These are phyloP conservation scores for Ceratocystis cacaofunesta DNA, from an alignment of 2,329 filamentous ascomycete genomes.

Conservation along the genomic window DNA sequence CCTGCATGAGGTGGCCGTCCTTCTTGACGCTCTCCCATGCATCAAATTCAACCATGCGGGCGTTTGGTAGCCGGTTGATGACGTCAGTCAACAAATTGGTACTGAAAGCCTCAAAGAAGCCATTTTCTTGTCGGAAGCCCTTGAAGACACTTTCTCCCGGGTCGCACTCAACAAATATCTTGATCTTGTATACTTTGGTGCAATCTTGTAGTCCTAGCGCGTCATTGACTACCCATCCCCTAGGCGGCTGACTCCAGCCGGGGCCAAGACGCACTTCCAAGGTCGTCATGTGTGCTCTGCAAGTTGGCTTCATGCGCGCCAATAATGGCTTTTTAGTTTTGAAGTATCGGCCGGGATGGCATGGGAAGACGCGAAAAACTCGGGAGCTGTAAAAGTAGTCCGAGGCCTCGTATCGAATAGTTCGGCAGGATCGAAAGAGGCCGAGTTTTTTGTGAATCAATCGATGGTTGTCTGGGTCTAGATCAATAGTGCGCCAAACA, in stretches of 20 bases:
- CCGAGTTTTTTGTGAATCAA: slow-evolving; percentile 43
- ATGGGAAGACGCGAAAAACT: slow-evolving; percentile 52
- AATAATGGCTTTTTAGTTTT: slow-evolving; percentile 60
- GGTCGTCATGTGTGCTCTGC: slow-evolving; percentile 44
- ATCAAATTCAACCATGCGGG: slow-evolving; percentile 52
- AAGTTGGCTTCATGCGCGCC: slow-evolving; percentile 45
- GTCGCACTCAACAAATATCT: slow-evolving; percentile 58
- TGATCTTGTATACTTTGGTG: slow-evolving; percentile 41
- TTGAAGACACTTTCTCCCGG: slow-evolving; percentile 52
- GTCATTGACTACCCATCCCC: slow-evolving; percentile 52
- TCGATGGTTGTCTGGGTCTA: slow-evolving; percentile 51
- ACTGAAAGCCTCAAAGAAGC: slow-evolving; percentile 58
- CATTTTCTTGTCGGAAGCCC: slow-evolving; percentile 49
- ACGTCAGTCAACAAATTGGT: slow-evolving; percentile 41
- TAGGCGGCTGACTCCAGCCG: slow-evolving; percentile 55
- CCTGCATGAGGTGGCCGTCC: slow-evolving; percentile 47
- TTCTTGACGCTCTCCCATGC: slow-evolving; percentile 51
- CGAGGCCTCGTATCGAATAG: slow-evolving; percentile 47
- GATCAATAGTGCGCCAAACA: slow-evolving; percentile 42
- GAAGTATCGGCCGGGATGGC: slow-evolving; percentile 48
- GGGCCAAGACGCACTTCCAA: slow-evolving; percentile 59
- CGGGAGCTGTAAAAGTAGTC: slow-evolving; percentile 50
- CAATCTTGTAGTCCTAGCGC: slow-evolving; percentile 50
- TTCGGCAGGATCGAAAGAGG: slow-evolving; percentile 45
- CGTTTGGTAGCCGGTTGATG: slow-evolving; percentile 39